Evolutionary conservation across 805 yeast species (phyloP).

Genomic region (Saccharomycopsis capsularis): DNA sequence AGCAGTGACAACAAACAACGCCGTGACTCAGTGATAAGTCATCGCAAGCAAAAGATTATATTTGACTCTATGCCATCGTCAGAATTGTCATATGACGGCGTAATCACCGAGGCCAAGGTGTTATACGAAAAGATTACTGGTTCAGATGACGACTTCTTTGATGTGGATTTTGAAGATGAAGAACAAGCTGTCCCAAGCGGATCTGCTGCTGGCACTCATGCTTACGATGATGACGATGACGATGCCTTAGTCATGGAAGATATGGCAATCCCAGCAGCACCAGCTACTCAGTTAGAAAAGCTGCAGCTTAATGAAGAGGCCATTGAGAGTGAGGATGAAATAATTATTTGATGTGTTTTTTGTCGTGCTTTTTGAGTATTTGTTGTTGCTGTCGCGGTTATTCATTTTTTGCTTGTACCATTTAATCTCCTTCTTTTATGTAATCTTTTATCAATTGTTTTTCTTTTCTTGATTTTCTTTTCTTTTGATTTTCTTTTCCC

Average conservation of each 20-base stretch:
- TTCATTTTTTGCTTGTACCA: too few species aligned
- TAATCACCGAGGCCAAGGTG: constrained; percentile 70
- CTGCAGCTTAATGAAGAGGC: constrained; percentile 4
- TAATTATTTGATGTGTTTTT: constrained; percentile 13
- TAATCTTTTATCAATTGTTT: too few species aligned
- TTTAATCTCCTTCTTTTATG: too few species aligned
- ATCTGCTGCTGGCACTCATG: constrained; percentile 3
- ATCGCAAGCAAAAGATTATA: constrained; percentile 25
- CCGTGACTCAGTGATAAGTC: too few species aligned
- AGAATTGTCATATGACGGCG: constrained; percentile 88
- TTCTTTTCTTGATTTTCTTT: too few species aligned
- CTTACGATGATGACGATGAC: constrained; percentile 15
- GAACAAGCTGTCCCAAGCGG: constrained; percentile 31
- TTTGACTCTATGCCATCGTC: constrained; percentile 62
- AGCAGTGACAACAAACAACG: neutral
- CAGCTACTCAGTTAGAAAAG: neutral
- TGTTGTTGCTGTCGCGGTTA: too few species aligned
- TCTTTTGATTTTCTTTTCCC: too few species aligned
- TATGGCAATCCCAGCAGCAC: constrained; percentile 9
- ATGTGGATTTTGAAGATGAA: constrained; percentile 93
- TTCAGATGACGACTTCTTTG: constrained; percentile 91
- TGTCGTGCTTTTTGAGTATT: too few species aligned
- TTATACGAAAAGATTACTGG: constrained; percentile 80
- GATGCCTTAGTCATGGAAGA: constrained; percentile 21
- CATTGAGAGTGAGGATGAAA: constrained; percentile 21